Evolutionary conservation across 768 basidiomycete genomes (phyloP), one percentile per base, ranked within the genome.

Genomic region (Xerocomellus chrysenteron): DNA sequence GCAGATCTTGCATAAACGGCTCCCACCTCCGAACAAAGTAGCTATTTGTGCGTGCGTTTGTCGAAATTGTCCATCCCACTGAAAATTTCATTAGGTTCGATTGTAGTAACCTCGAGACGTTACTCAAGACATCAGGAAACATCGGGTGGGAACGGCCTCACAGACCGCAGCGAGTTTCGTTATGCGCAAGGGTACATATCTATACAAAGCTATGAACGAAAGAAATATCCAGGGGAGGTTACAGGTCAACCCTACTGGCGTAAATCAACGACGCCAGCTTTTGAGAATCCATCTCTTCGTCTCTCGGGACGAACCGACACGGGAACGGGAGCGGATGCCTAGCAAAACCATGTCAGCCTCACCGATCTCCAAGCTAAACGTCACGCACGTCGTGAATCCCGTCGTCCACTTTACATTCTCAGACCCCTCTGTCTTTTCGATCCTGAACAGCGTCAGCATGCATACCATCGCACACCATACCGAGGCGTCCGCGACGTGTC

Each of bases 391-490:
- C 2, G 50, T 12, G 21, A 65, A 17, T 10, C 66, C 66, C 28
- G 33, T 60, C 35, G 40, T 44, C 60, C 64, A 67, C n/a, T 58
- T 45, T 5, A 68, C 33, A 3, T 65, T 47, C 3, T 60, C 58
- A 24, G 57, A 54, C 1, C 58, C 66, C 12, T 54, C 47, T 26
- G 53, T 56, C 39, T 58, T 59, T 19, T 63, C 54, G 32, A 33
- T 11, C 32, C 32, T 33, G 32, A 68, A 65, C 35, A 60, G 0
- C 1, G 55, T 7, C 12, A 68, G 35, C 3, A 68, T 57, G 5
- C 56, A 63, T 13, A 43, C 58, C 24, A 68, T 65, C 16, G 63
- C 66, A 21, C 42, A 59, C 66, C 66, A 67, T 13, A 68, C 3
- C 4, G 60, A 65, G 4, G 56, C 66, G 17, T 65, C 66, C 19